Base-by-base conservation (phyloP, 2,329 filamentous ascomycete genomes). In the Teratosphaeriaceae sp. region DNA sequence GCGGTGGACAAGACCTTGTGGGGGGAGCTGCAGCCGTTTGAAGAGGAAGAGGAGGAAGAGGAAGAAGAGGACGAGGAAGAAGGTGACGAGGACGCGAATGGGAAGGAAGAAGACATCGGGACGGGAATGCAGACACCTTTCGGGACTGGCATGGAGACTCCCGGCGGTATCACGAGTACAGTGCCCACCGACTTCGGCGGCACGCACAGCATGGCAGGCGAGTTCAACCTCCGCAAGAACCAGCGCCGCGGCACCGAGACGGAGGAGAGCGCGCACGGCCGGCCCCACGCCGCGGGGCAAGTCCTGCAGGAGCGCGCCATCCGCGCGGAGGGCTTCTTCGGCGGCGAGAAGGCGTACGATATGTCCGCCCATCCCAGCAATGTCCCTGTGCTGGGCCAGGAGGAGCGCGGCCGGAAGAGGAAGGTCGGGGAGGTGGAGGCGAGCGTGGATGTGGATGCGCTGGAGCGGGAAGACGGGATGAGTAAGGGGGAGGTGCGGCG, bases 371-470 rank as follows among this genome's bases (percentile, higher is more conserved):
- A 8, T 27, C 9, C 79, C 70, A 50, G 72, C 70, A 67, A 71
- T 18, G 70, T 86, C 47, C 84, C 85, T 1, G 77, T 94, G 2
- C 77, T 98, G 3, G 92, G 89, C 9, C 79, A 88, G 45, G 80
- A 88, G 43, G 74, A 64, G 42, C 72, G 86, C 57, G 92, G 94
- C 70, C 79, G 88, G 58, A 98, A 97, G 79, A 60, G 71, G 27
- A 95, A 96, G 76, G 89, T 85, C 3, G 92, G 90, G 30, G 92
- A 98, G 62, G 78, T 98, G 19, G 92, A 98, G 54, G 84, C 97
- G 21, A 87, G 88, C 19, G 80, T 98, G 50, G 88, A 97, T 57
- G 79, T 87, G 4, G 90, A 97, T 60, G 76, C 84, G 27, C 65
- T 98, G 47, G 79, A 79, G 51, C 74, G 78, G 30, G 77, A 82